Evolutionary conservation across 164 flowering plant species (phyloP), one percentile per base, ranked within the genome.

Genomic region (Piper longum): DNA sequence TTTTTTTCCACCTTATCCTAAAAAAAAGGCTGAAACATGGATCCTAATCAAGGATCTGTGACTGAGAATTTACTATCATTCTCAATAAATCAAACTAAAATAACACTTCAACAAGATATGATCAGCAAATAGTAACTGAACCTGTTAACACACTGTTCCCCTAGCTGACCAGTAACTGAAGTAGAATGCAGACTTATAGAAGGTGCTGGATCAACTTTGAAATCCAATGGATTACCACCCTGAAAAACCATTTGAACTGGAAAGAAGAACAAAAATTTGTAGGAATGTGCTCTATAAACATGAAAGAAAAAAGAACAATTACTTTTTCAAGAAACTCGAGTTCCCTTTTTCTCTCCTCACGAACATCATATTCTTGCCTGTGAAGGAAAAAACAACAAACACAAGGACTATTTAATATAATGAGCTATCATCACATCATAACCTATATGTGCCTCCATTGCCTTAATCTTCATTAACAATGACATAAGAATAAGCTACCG

Each of bases 221-320:
- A 91, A 67, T 95, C 98, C 78, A 95, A 81, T 3, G 98, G 99
- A 78, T 95, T 80, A 14, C 99, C 99, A 69, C 99, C 99, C 99
- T 95, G 79, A 72, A 72, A 70, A 48, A 48, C 7, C 52, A 48
- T 48, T 9, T 48, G 52, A 41, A 66, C 41, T 72, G 51, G 60
- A 60, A 42, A 41, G 60, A 43, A 56, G 12, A 12, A 39, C 14
- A 5, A 4, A 16, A 43, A n/a, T 8, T 54, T 43, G 7, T 19
- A 71, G 41, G 41, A 12, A 59, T 8, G 52, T 48, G 52, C 9
- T 9, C 14, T 48, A 14, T 5, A 14, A 48, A 4, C 62, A 66
- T 5, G 14, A 41, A 40, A 40, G 41, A 6, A 8, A 59, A 40
- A 7, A 45, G 19, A 70, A 61, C 1, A 39, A 26, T 69, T 86